Conservation (phyloP, 495 filamentous ascomycete genomes). For the Aspergillus bertholletiae region DNA sequence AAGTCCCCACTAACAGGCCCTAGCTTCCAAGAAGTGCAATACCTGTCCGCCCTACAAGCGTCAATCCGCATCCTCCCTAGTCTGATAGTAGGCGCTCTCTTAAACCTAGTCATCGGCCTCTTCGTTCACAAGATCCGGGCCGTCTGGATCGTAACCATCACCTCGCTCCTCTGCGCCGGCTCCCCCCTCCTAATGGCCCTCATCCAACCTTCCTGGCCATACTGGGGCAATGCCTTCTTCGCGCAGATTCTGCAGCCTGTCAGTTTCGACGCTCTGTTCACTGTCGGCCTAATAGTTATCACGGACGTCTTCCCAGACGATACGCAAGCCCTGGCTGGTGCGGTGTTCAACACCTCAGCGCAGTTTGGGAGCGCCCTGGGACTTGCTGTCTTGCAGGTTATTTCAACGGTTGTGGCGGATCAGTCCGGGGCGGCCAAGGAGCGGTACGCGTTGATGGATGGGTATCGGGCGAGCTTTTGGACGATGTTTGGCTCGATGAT, state of each 20-base stretch:
- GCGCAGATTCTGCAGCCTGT: slow-evolving; percentile 49
- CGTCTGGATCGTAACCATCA: slow-evolving; percentile 40
- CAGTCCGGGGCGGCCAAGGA: slow-evolving; percentile 27
- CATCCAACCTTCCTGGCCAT: slow-evolving; percentile 43
- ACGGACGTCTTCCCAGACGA: slow-evolving; percentile 52
- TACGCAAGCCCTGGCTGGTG: slow-evolving; percentile 59
- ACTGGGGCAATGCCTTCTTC: slow-evolving; percentile 54
- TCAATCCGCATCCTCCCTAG: slow-evolving; percentile 55
- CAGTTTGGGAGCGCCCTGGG: slow-evolving; percentile 61
- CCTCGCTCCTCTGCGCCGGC: slow-evolving; percentile 37
- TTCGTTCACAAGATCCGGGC: slow-evolving; percentile 48
- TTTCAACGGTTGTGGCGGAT: slow-evolving; percentile 50
- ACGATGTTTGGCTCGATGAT: slow-evolving; percentile 49
- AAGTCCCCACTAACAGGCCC: background rate
- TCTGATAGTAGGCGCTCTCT: slow-evolving; percentile 43
- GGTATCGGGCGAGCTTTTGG: slow-evolving; percentile 62
- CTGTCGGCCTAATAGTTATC: slow-evolving; percentile 55
- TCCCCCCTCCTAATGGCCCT: slow-evolving; percentile 53
- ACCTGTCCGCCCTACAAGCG: slow-evolving; percentile 40
- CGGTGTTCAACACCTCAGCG: slow-evolving; percentile 60
- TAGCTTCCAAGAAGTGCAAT: slow-evolving; percentile 48
- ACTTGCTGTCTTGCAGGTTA: slow-evolving; percentile 51
- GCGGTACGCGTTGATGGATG: slow-evolving; percentile 45
- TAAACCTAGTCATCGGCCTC: slow-evolving; percentile 52
- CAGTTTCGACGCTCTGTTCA: slow-evolving; percentile 52